Base-by-base conservation (phyloP, 2,329 filamentous ascomycete species). In the Penicillium sclerotigenum region DNA sequence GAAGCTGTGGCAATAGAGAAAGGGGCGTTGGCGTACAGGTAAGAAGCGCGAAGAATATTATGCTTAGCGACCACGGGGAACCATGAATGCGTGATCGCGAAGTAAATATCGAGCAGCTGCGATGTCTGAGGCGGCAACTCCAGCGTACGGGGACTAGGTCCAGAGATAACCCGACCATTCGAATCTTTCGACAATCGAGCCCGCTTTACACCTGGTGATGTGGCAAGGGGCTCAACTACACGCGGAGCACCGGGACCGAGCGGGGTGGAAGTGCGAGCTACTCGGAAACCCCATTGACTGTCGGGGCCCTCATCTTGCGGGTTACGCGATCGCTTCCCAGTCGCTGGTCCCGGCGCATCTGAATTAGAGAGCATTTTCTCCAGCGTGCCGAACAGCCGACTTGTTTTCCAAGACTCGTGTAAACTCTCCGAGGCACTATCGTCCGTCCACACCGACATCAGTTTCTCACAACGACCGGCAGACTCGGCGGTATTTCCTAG, bases 51-150 rank as follows among this genome's bases (percentile, higher is more conserved):
- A 16, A 84, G 70, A 9, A 84, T 75, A 54, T 80, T 79, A 59
- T 84, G 80, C 64, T 83, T 84, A 47, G 83, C 80, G 26, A 80
- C 75, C n/a, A 85, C 78, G 0, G 83, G 83, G 29, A 86, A 77
- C 83, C 83, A 86, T 26, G 78, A 78, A 60, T 85, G 81, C 0
- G 81, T 83, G 53, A 80, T 79, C 0, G 81, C 77, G 59, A 84
- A 84, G 61, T 84, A 85, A 11, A 80, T 73, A 62, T 85, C 81
- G 34, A 85, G 70, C 7, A 84, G 69, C 16, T 75, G 73, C 66
- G 81, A 81, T 9, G 80, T 76, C 52, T 81, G 76, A 26, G 72
- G 62, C 13, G 83, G 83, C 11, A 85, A 72, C 36, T 69, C 66
- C 36, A 73, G 64, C 13, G 59, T 42, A 31, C 61, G 59, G 2